Conservation (phyloP, 805 yeast species). For the Suhomyces sp. region DNA sequence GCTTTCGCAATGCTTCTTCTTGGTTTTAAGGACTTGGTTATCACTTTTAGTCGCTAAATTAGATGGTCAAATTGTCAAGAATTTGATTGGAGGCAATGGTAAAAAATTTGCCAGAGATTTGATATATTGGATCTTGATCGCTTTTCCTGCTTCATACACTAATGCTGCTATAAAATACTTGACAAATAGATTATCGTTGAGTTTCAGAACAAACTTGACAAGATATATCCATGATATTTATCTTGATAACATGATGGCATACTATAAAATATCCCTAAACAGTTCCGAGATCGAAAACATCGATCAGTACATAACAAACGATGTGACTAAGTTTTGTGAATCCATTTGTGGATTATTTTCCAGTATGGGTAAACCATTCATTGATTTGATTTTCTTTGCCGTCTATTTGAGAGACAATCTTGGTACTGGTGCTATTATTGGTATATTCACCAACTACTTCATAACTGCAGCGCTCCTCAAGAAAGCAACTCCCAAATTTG, state of each 20-base stretch:
- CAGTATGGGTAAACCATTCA: conserved; percentile 86
- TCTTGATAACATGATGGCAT: conserved; percentile 74
- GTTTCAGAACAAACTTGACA: conserved; percentile 78
- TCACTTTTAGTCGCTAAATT: conserved; percentile 80
- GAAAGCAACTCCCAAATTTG: conserved; percentile 79
- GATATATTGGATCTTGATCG: conserved; percentile 83
- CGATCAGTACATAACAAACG: conserved; percentile 85
- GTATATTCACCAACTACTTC: conserved; percentile 78
- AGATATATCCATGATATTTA: conserved; percentile 90
- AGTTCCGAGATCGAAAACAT: conserved; percentile 57
- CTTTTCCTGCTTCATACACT: conserved; percentile 90
- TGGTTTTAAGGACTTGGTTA: conserved; percentile 81
- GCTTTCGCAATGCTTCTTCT: conserved; percentile 66
- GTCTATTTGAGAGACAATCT: conserved; percentile 79
- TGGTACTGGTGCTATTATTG: conserved; percentile 82
- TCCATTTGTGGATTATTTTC: conserved; percentile 82
- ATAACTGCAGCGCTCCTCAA: conserved; percentile 74
- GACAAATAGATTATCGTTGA: conserved; percentile 71
- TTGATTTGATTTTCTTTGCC: conserved; percentile 81
- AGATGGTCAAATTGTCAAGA: conserved; percentile 90
- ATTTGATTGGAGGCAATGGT: conserved; percentile 79
- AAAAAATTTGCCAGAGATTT: conserved; percentile 72
- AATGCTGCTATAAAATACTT: conserved; percentile 84
- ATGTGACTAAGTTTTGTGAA: conserved; percentile 74
- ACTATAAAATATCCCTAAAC: conserved; percentile 74